A percentile compares a stretch with the other conserved stretches of the same genome.
These are phyloP conservation scores for Fusarium devonianum DNA, from an alignment of 2,329 filamentous ascomycete genomes.

Conservation along the genomic window DNA sequence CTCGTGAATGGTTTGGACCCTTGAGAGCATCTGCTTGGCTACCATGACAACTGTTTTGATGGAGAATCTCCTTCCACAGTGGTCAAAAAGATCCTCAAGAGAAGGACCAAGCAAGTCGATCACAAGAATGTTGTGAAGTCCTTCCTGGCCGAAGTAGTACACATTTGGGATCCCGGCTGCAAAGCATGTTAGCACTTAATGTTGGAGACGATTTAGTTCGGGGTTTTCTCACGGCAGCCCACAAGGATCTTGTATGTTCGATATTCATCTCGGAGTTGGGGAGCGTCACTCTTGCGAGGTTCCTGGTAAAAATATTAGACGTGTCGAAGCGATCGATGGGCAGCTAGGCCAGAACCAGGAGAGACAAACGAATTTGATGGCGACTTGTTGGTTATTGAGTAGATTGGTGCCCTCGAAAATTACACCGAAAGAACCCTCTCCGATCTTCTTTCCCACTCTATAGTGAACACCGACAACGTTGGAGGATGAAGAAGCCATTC, in stretches of 20 bases:
- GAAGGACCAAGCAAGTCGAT: conserved; percentile 96
- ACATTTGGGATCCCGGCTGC: conserved; percentile 99
- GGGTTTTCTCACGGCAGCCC: conserved; percentile 82
- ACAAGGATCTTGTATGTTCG: conserved; percentile 99
- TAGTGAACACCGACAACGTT: conserved; percentile 99
- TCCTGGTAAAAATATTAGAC: conserved; percentile 64
- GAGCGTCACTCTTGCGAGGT: conserved; percentile 97
- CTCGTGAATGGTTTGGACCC: conserved; percentile 93
- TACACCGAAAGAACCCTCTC: conserved; percentile 97
- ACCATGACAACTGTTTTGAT: conserved; percentile 99
- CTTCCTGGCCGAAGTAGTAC: conserved; percentile 99
- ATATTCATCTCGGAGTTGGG: conserved; percentile 97
- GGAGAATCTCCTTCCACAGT: conserved; percentile 92
- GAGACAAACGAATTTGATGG: conserved; percentile 91
- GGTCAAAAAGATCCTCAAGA: conserved; percentile 95
- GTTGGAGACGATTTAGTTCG: conserved; percentile 42
- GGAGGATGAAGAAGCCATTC: conserved; percentile 90
- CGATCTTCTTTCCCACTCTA: conserved; percentile 98
- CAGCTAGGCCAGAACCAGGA: background rate
- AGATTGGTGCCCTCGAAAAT: conserved; percentile 99
- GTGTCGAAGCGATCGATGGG: background rate
- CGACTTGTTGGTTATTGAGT: conserved; percentile 98
- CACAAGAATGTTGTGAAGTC: conserved; percentile 97
- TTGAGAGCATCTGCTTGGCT: conserved; percentile 97
- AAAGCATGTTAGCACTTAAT: conserved; percentile 34